Base-by-base conservation (phyloP, 768 basidiomycete genomes). In the Trametes villosa region DNA sequence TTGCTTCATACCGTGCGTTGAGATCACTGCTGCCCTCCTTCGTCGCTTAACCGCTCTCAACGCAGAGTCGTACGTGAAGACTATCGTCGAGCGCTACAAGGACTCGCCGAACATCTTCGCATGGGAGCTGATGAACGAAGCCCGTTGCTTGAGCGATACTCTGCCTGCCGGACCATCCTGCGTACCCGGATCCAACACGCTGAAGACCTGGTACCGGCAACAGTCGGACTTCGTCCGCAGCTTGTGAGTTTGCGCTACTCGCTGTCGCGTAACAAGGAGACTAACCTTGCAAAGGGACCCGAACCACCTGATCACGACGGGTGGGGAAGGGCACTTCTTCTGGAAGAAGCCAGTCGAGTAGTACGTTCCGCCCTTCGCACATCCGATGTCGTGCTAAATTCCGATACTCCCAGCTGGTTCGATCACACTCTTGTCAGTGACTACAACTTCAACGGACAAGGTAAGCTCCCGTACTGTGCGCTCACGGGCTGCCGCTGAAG, bases 371-470 rank as follows among this genome's bases (percentile, higher is more conserved):
- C 9, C 8, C 18, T 26, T 22, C 2, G 31, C 18, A 8, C 34
- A 45, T 22, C 24, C 13, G 41, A 38, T 13, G 29, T 18, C 18
- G 3, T 6, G 29, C 15, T 9, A 3, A 17, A 34, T 17, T 24
- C 18, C 12, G 34, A 18, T 2, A 9, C 13, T 18, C 20, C 4
- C 17, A 74, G 72, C 59, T 83, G 79, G 79, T 73, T 69, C 57
- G 72, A 83, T 64, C 78, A 79, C 2, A 68, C 71, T 4, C 76
- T 79, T 12, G 72, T 77, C 50, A 78, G 78, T 31, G 83, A 86
- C 59, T 83, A 82, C 66, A 85, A 84, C 63, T 84, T 80, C 71
- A 81, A 85, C 50, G 83, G 84, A 0, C 75, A 82, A 78, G 81
- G 81, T 81, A 31, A 4, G 22, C 7, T 24, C 4, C 57, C 55